Evolutionary conservation across 148 eudicot genomes (phyloP).

Genomic region (Suaeda aralocaspica): DNA sequence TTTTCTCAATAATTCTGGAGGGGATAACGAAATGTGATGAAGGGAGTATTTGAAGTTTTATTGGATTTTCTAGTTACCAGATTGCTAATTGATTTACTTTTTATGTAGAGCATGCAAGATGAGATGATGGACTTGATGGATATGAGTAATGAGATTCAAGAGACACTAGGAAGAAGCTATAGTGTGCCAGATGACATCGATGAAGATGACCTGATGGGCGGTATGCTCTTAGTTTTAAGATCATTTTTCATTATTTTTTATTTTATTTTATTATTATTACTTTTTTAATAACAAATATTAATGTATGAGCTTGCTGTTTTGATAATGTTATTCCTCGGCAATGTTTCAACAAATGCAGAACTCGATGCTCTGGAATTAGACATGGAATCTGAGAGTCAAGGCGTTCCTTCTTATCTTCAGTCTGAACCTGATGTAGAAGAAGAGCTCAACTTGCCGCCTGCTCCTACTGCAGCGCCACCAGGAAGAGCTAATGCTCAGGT

Average conservation of each 20-base stretch:
- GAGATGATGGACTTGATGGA: constrained; percentile 98
- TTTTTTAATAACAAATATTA: too few relatives aligned
- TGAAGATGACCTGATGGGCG: constrained; percentile 93
- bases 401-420: constrained; percentile 91
- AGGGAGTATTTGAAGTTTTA: neutral
- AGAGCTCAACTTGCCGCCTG: constrained; percentile 85
- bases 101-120: constrained; percentile 83
- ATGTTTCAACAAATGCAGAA: constrained; percentile 37
- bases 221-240: constrained; percentile 53
- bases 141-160: constrained; percentile 89
- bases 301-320: neutral
- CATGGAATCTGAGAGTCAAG: constrained; percentile 84
- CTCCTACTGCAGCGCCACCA: constrained; percentile 64
- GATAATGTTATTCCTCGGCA: neutral
- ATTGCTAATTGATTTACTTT: neutral
- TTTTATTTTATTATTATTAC: too few relatives aligned
- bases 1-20: too few relatives aligned
- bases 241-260: too few relatives aligned
- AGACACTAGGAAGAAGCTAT: constrained; percentile 90
- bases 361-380: constrained; percentile 94
- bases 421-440: constrained; percentile 67
- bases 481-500: constrained; percentile 74
- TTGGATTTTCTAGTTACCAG: constrained; percentile 8
- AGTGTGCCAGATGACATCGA: constrained; percentile 94
- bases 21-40: too few relatives aligned